Base-by-base conservation (phyloP, 2,329 filamentous ascomycete species). In the Fusarium graminum region DNA sequence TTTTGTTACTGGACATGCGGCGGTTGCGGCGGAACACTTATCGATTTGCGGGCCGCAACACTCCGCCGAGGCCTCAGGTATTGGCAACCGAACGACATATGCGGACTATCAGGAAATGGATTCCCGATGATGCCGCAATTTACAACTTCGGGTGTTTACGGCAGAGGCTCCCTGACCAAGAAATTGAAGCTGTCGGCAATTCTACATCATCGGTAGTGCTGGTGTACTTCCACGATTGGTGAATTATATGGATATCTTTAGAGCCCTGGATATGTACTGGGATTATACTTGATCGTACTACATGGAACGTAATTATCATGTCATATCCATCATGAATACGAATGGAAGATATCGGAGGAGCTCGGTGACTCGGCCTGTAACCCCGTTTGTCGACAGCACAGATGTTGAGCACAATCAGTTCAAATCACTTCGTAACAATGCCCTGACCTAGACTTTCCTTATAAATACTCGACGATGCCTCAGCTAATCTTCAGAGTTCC, bases 61-160 rank as follows among this genome's bases (percentile, higher is more conserved):
- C 12, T 49, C 63, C 62, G 62, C 62, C 41, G 57, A 45, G 50
- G 63, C 63, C 25, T 38, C 4, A 17, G 17, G 14, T 13, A 4
- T n/a, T 25, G 8, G 4, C 16, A 36, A 14, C 34, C 5, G 16
- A 39, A 8, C 14, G 12, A 7, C 9, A n/a, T 9, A 41, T 46
- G 58, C 56, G 57, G 59, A 53, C 59, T 19, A 62, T 62, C 57
- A 62, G 29, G 28, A 42, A 41, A 62, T 62, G 17, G 28, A 4
- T 26, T 17, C 34, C 43, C 43, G 43, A 38, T 16, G 7, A 50
- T 19, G 52, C 52, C 52, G 52, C 32, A 6, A 32, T 43, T 9
- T 14, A 11, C 22, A 22, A n/a, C 30, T 14, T 34, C 28, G 39
- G 22, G 19, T 16, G 19, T 16, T 17, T 29, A 22, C 41, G 41